Base-by-base conservation (phyloP, 2,329 filamentous ascomycete genomes). In the Epichloe sibirici region DNA sequence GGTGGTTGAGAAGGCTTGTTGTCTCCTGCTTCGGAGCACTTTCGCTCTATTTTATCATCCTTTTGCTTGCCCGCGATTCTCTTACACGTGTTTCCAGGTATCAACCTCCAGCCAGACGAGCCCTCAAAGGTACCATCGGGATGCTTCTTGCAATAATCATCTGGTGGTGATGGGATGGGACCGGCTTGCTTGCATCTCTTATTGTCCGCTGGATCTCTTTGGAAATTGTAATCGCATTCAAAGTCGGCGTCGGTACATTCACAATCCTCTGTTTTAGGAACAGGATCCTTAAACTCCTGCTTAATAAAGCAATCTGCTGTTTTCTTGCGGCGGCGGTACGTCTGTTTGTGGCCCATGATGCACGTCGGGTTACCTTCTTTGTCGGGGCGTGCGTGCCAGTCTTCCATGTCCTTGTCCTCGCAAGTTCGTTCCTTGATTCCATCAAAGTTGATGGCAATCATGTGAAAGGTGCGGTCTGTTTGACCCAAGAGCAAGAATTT, bases 181-280 rank as follows among this genome's bases (percentile, higher is more conserved):
- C 80, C 82, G 28, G 75, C 78, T 7, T 79, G 76, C 25, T 82
- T 74, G 65, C 93, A 97, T 56, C 84, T 76, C 48, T 78, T 79
- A 50, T 79, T 76, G 56, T 91, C 81, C 3, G 79, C 73, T 38
- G 76, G 75, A 53, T 76, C 75, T 59, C 80, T 79, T 54, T 82
- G 73, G 65, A 95, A 97, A 67, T 95, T 94, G 74, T 87, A 95
- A 65, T 97, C 91, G 66, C 93, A 98, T 70, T 98, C 93, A 65
- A 95, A 98, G 66, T 98, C 94, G 37, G 76, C 74, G 53, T 86
- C 81, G 0, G 83, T 82, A 68, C 93, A 98, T 42, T 88, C 81
- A 73, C 93, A 98, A 46, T 81, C 69, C 60, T 88, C 81, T 31
- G 79, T 85, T 55, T 83, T 73, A 2, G 86, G 81, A 37, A 79